phyloP scores from a whole-genome alignment of 495 filamentous ascomycete genomes.

The Daldinia concentrica region DNA sequence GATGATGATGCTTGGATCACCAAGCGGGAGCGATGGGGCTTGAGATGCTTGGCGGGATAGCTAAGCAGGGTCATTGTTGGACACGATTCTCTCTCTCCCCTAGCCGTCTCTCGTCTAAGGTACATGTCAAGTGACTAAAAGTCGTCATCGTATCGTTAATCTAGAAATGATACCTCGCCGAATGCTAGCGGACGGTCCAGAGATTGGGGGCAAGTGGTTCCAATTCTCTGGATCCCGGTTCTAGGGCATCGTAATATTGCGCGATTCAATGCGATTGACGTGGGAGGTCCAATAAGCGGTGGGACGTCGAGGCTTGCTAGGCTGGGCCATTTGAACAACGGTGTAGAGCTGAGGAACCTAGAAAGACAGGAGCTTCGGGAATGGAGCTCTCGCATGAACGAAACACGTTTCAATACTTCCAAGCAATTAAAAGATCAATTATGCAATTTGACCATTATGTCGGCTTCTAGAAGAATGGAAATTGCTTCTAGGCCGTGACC shows the following conservation, averaged over 20 bases:
- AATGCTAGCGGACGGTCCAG: slow-evolving; percentile 32
- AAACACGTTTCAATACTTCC: slow-evolving; percentile 58
- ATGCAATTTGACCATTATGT: slow-evolving; percentile 59
- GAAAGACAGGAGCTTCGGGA: slow-evolving; percentile 37
- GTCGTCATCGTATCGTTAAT: slow-evolving; percentile 39
- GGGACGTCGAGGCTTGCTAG: slow-evolving; percentile 42
- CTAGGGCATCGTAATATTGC: slow-evolving; percentile 57
- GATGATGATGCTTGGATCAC: slow-evolving; percentile 41
- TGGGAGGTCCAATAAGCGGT: slow-evolving; percentile 37
- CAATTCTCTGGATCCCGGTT: slow-evolving; percentile 44
- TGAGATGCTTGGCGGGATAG: slow-evolving; percentile 32
- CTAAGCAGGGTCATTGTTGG: slow-evolving; percentile 24
- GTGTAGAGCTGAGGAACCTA: slow-evolving; percentile 21
- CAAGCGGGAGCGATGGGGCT: slow-evolving; percentile 37
- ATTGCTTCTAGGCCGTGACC: slow-evolving; percentile 52
- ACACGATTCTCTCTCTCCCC: slow-evolving; percentile 3
- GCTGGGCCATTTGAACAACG: slow-evolving; percentile 42
- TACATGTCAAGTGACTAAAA: slow-evolving; percentile 31
- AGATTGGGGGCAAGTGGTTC: slow-evolving; percentile 32
- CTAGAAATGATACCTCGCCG: slow-evolving; percentile 24
- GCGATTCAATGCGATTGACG: slow-evolving; percentile 55
- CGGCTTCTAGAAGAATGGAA: slow-evolving; percentile 57
- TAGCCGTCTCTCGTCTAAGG: slow-evolving; percentile 2
- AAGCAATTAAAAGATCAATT: slow-evolving; percentile 61
- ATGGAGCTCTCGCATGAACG: slow-evolving; percentile 57